Evolutionary conservation across 2,329 filamentous ascomycete species (phyloP).

Genomic region (Coniella vitis): DNA sequence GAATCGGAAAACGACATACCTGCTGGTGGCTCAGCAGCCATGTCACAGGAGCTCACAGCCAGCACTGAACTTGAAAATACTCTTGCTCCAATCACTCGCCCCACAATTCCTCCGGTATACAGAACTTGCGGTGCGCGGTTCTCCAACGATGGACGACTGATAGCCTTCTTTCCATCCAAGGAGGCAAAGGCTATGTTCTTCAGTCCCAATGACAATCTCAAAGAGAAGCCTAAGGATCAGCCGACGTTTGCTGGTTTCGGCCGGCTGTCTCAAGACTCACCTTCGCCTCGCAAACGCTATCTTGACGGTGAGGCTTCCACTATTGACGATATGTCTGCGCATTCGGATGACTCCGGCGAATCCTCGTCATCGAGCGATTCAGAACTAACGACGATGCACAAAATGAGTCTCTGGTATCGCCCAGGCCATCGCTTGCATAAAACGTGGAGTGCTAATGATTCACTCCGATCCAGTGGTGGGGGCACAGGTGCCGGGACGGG

Average conservation of each 20-base stretch:
- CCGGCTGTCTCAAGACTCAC: constrained; percentile 44
- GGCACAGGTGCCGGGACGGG: constrained; percentile 54
- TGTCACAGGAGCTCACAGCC: constrained; percentile 55
- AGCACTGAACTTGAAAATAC: constrained; percentile 48
- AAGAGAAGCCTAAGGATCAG: constrained; percentile 45
- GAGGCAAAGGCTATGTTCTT: constrained; percentile 51
- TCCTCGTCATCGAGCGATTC: constrained; percentile 52
- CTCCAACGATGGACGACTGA: constrained; percentile 53
- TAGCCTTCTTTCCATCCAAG: constrained; percentile 64
- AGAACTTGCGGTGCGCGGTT: constrained; percentile 55
- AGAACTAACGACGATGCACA: constrained; percentile 56
- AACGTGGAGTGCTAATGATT: constrained; percentile 50
- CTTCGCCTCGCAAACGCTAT: constrained; percentile 38
- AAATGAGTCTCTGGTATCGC: constrained; percentile 50
- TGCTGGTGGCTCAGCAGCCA: constrained; percentile 46
- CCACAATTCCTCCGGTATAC: constrained; percentile 48
- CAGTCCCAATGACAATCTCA: constrained; percentile 36
- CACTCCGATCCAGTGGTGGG: constrained; percentile 52
- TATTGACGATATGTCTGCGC: constrained; percentile 42
- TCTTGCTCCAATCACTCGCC: constrained; percentile 44
- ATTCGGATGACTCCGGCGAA: constrained; percentile 41
- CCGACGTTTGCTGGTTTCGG: constrained; percentile 53
- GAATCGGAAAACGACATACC: constrained; percentile 61
- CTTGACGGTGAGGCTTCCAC: constrained; percentile 43
- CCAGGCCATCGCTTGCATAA: constrained; percentile 45